Base-by-base conservation (phyloP, 1,139 yeast species). In the Geotrichum citri-aurantii region DNA sequence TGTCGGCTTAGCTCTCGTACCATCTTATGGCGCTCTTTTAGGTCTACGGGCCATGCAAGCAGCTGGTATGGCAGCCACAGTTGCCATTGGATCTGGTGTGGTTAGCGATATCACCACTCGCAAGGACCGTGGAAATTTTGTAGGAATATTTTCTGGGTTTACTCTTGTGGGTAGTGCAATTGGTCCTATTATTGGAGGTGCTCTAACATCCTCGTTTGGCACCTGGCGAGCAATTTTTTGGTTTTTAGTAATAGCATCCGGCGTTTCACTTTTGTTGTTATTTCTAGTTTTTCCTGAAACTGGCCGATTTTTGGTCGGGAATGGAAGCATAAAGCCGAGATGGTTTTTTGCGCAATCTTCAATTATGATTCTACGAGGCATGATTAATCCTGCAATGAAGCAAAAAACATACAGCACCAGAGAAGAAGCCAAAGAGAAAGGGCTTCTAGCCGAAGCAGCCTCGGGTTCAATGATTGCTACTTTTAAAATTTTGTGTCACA, bases 121-220 rank as follows among this genome's bases (percentile, higher is more conserved):
- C 12, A 75, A 75, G 17, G 83, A 84, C 60, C 76, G 96, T 60
- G 96, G 95, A 8, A 77, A 81, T 11, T 79, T 78, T 59, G 79
- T 84, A 53, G 92, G 93, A 0, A 67, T 83, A 21, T 79, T 81
- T 1, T 71, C 81, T 17, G 95, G 95, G 0, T 73, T 84, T n/a
- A 80, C 84, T 2, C 76, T 86, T 8, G 67, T 86, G 21, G 95
- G 95, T 0, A 86, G 84, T 66, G 90, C 89, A 0, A 76, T 87
- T 61, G 92, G 95, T 6, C 90, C 95, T 0, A 72, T 88, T 12
- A 72, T 88, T 27, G 96, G 96, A 23, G 87, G 92, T 7, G 81
- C 79, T 0, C 70, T 88, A 44, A 80, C 84, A 1, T 72, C 81
- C 1, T 71, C 78, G 19, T 81, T 86, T 76, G 79, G 81, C 12